phyloP scores from a whole-genome alignment of 306 rosid species.

The Prunus armeniaca region DNA sequence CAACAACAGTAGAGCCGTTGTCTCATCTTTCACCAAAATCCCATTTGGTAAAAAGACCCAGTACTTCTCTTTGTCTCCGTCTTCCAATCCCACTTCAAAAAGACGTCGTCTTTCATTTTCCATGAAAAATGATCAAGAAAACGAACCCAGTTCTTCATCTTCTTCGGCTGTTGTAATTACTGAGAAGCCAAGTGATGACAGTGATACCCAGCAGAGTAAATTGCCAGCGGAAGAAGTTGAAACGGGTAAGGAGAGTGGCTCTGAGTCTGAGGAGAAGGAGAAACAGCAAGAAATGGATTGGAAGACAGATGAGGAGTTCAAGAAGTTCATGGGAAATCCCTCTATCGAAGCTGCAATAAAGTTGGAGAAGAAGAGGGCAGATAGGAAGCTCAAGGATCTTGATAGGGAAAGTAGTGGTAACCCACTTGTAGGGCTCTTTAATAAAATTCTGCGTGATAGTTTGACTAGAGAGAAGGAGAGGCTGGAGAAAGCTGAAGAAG shows the following conservation, averaged over 20 bases:
- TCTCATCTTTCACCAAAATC: slow-evolving; percentile 10
- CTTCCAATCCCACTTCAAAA: slow-evolving; percentile 21
- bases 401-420: slow-evolving; percentile 49
- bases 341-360: slow-evolving; percentile 88
- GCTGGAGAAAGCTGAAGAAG: slow-evolving; percentile 63
- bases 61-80: slow-evolving; percentile 18
- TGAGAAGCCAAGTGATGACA: slow-evolving; percentile 17
- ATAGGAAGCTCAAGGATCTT: slow-evolving; percentile 78
- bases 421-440: slow-evolving; percentile 48
- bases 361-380: slow-evolving; percentile 88
- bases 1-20: not conserved
- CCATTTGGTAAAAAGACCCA: slow-evolving; percentile 17
- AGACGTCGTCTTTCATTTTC: slow-evolving; percentile 29
- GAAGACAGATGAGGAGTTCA: slow-evolving; percentile 80
- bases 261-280: slow-evolving; percentile 29
- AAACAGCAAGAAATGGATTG: slow-evolving; percentile 70
- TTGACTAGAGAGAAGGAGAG: slow-evolving; percentile 61
- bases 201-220: slow-evolving; percentile 19
- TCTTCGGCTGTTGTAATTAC: slow-evolving; percentile 39
- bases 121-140: slow-evolving; percentile 39
- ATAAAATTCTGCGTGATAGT: slow-evolving; percentile 37
- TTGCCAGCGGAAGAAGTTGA: slow-evolving; percentile 18
- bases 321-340: slow-evolving; percentile 83
- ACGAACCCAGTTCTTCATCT: slow-evolving; percentile 28
- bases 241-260: too few relatives aligned